These are phyloP conservation scores for Chalciporus piperatoides DNA, from an alignment of 1,284 basidiomycete genomes.

Conservation along the genomic window DNA sequence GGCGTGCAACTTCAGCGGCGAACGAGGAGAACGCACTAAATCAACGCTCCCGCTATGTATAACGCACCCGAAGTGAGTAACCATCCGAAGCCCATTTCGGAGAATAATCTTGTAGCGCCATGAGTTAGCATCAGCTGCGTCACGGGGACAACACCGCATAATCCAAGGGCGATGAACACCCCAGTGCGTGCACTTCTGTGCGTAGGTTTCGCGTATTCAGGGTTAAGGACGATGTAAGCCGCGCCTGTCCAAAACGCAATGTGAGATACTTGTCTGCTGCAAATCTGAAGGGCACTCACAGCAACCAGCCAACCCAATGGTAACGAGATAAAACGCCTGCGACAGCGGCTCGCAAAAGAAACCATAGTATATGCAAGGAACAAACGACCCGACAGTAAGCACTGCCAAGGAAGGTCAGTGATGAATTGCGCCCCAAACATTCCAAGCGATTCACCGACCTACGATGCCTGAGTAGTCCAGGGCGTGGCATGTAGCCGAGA, in stretches of 20 bases:
- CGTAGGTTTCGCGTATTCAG: constrained; percentile 71
- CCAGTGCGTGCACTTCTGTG: constrained; percentile 77
- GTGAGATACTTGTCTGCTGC: constrained; percentile 1
- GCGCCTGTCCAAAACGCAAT: constrained; percentile 43
- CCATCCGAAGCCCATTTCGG: constrained; percentile 69
- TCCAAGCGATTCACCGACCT: constrained; percentile 33
- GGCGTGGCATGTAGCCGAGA: constrained; percentile 52
- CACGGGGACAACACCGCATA: constrained; percentile 71
- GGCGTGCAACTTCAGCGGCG: constrained; percentile 23
- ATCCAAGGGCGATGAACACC: constrained; percentile 79
- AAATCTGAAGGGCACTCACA: constrained; percentile 43
- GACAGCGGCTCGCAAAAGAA: constrained; percentile 62
- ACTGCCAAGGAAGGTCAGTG: constrained; percentile 27
- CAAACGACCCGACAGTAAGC: constrained; percentile 79
- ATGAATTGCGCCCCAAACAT: not conserved
- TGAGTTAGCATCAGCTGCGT: constrained; percentile 61
- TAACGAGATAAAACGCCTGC: constrained; percentile 50
- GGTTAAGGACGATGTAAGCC: constrained; percentile 75
- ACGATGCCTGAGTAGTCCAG: constrained; percentile 73
- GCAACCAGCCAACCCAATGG: constrained; percentile 55
- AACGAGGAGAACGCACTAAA: constrained; percentile 65
- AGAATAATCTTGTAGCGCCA: constrained; percentile 51
- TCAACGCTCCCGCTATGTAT: constrained; percentile 73
- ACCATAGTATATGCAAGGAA: constrained; percentile 70
- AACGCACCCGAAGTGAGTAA: constrained; percentile 62